Conservation (phyloP, 139 green algal genomes). For the Tetradesmus obliquus region DNA sequence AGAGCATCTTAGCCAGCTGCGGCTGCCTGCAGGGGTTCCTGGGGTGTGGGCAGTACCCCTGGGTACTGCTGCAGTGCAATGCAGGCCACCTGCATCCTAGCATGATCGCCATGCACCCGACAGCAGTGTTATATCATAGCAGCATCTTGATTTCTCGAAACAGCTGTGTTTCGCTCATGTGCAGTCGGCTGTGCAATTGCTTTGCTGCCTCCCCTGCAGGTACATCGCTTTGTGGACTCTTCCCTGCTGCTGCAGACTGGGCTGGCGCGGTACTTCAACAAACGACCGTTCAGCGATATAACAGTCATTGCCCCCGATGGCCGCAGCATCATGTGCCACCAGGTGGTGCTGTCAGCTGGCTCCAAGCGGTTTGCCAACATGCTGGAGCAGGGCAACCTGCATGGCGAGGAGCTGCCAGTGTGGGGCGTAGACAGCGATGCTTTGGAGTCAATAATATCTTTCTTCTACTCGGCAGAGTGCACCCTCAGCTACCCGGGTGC, state of each 20-base stretch:
- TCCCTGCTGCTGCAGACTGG: constrained; percentile 13
- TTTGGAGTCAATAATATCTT: constrained; percentile 52
- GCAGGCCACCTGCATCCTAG: background rate
- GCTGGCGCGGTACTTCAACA: constrained; percentile 47
- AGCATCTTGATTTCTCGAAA: background rate
- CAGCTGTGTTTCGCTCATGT: background rate
- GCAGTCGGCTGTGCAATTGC: background rate
- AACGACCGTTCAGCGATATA: constrained; percentile 50
- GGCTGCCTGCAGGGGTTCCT: background rate
- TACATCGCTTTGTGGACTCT: constrained; percentile 13
- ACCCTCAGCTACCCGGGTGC: constrained; percentile 41
- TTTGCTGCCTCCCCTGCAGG: constrained; percentile 6
- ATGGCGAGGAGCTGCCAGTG: constrained; percentile 59
- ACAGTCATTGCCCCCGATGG: constrained; percentile 57
- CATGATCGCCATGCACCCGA: background rate
- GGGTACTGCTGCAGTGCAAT: background rate
- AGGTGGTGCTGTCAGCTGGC: constrained; percentile 57
- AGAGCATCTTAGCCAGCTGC: background rate
- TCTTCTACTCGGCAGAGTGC: constrained; percentile 62
- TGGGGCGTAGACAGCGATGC: constrained; percentile 58
- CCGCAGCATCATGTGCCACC: constrained; percentile 51
- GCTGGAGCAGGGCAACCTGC: constrained; percentile 52
- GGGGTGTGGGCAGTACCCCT: background rate
- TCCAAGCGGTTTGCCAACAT: constrained; percentile 57
- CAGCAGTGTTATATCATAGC: background rate